A percentile compares a stretch with the other conserved stretches of the same genome.
phyloP scores from a whole-genome alignment of 2,329 filamentous ascomycete species.

The Xylaria multiplex region DNA sequence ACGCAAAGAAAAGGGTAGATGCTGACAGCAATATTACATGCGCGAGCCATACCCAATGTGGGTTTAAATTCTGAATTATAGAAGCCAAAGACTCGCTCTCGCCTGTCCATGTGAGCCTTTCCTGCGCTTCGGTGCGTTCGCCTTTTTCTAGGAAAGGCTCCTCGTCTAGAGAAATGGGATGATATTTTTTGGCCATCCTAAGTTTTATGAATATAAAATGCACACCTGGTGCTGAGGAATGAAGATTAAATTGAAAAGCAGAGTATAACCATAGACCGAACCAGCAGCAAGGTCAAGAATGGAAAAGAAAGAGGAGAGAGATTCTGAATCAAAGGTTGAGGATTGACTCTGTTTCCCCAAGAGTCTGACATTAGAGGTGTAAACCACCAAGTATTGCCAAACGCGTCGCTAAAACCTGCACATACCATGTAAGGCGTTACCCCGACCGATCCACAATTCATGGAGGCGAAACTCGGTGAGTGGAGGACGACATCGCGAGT shows the following conservation, averaged over 20 bases:
- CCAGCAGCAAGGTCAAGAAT: slow-evolving; percentile 26
- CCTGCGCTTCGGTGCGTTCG: slow-evolving; percentile 39
- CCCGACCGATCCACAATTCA: slow-evolving; percentile 33
- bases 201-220: slow-evolving; percentile 35
- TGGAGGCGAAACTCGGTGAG: slow-evolving; percentile 33
- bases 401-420: slow-evolving; percentile 38
- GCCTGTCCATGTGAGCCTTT: slow-evolving; percentile 42
- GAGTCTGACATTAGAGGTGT: background rate
- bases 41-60: slow-evolving; percentile 54
- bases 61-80: slow-evolving; percentile 39
- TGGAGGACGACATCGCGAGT: slow-evolving; percentile 30
- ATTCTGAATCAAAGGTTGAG: background rate
- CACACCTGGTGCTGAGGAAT: slow-evolving; percentile 47
- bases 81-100: slow-evolving; percentile 33
- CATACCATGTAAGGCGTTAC: slow-evolving; percentile 6
- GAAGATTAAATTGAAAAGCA: slow-evolving; percentile 29
- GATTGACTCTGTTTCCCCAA: background rate
- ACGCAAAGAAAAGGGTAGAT: slow-evolving; percentile 54
- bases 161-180: slow-evolving; percentile 52
- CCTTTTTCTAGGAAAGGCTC: slow-evolving; percentile 50
- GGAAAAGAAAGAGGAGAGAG: slow-evolving; percentile 17
- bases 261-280: slow-evolving; percentile 12
- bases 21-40: slow-evolving; percentile 54
- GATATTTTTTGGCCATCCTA: slow-evolving; percentile 52
- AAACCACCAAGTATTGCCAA: background rate